These are phyloP conservation scores for Solanum paucissectum DNA, from an alignment of 257 asterid species.

Conservation along the genomic window DNA sequence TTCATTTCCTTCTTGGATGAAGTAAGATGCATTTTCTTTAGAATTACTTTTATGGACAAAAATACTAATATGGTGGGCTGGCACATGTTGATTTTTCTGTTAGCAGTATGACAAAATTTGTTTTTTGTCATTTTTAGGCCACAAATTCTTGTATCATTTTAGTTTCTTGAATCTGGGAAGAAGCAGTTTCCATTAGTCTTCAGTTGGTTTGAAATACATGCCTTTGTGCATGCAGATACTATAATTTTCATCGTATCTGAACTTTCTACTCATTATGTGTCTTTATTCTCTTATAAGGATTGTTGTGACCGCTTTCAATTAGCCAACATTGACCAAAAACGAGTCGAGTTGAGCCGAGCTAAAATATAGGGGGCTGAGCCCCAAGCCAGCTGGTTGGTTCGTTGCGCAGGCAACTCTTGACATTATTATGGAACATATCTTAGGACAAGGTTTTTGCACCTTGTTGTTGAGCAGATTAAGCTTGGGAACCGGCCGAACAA, in stretches of 20 bases:
- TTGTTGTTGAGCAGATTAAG: constrained; percentile 70
- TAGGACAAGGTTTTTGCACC: constrained; percentile 68
- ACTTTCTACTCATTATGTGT: neutral
- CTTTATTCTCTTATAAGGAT: neutral
- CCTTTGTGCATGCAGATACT: neutral
- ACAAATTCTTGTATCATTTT: too few species aligned
- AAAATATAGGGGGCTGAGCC: neutral
- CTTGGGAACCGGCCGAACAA: constrained; percentile 68
- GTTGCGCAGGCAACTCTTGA: neutral
- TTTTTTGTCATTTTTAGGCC: too few species aligned
- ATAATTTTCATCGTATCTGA: neutral
- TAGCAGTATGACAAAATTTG: too few species aligned
- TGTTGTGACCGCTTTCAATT: neutral
- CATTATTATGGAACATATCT: constrained; percentile 6
- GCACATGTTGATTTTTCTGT: too few species aligned
- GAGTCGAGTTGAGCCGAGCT: neutral
- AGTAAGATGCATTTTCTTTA: neutral
- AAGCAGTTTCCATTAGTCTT: neutral
- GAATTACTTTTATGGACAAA: neutral
- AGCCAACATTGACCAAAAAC: neutral
- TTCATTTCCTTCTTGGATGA: neutral
- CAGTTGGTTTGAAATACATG: neutral
- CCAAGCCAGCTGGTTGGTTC: neutral
- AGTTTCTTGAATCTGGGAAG: too few species aligned
- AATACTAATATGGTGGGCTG: too few species aligned